phyloP scores from a whole-genome alignment of 164 flowering plant species.

The Aristolochia contorta region DNA sequence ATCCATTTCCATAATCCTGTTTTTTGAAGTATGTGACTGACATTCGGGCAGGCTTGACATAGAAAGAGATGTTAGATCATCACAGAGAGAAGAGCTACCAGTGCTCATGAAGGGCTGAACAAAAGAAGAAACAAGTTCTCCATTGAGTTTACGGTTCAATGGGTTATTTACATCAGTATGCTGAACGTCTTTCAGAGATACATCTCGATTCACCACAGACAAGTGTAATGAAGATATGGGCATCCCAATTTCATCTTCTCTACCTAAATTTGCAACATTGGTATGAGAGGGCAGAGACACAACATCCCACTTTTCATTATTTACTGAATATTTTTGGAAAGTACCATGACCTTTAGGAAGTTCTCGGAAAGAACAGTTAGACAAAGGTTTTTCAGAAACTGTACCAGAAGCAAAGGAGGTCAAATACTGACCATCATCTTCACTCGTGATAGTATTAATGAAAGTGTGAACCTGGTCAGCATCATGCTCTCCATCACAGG shows the following conservation, averaged over 20 bases:
- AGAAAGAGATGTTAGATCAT: slow-evolving; percentile 3
- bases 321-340: background rate
- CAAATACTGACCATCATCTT: too few relatives aligned
- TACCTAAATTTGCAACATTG: background rate
- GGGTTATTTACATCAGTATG: background rate
- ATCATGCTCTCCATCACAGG: too few relatives aligned
- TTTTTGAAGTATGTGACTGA: slow-evolving; percentile 10
- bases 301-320: background rate
- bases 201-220: background rate
- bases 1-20: slow-evolving; percentile 18
- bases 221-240: background rate
- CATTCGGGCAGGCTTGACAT: slow-evolving; percentile 4
- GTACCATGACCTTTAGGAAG: too few relatives aligned
- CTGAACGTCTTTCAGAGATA: background rate
- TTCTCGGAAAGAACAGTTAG: too few relatives aligned
- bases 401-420: too few relatives aligned
- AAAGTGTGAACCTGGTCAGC: too few relatives aligned
- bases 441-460: too few relatives aligned
- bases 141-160: background rate
- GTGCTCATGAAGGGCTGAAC: slow-evolving; percentile 3
- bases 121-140: background rate
- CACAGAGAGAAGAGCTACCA: slow-evolving; percentile 1
- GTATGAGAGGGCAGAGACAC: background rate
- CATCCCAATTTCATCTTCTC: background rate
- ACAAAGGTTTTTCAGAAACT: too few relatives aligned